Conservation (phyloP, 2,329 filamentous ascomycete species). For the Myrmaecium sp. region DNA sequence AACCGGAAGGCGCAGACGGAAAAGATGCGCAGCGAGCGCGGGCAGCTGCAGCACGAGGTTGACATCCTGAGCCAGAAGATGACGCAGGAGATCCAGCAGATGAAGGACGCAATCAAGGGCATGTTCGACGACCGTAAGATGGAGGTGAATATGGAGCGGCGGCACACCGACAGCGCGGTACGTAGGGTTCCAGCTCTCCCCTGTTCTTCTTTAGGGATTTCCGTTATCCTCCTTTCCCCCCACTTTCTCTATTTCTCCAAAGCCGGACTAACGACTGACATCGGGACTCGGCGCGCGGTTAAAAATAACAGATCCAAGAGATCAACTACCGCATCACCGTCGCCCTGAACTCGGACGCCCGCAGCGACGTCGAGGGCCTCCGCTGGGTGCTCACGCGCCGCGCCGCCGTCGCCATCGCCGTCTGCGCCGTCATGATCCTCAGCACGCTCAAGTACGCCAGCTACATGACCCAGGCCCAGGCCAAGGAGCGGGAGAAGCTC, state of each 20-base stretch:
- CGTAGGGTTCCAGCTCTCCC: too few species aligned
- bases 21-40: slow-evolving; percentile 64
- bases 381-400: slow-evolving; percentile 64
- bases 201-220: slow-evolving; percentile 1
- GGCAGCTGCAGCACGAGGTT: slow-evolving; percentile 81
- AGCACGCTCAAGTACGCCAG: slow-evolving; percentile 22
- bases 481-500: slow-evolving; percentile 21
- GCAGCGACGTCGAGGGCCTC: slow-evolving; percentile 79
- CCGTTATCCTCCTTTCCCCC: not conserved
- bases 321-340: slow-evolving; percentile 95
- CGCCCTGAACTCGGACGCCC: slow-evolving; percentile 71
- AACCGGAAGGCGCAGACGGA: slow-evolving; percentile 63
- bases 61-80: slow-evolving; percentile 78
- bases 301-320: slow-evolving; percentile 54
- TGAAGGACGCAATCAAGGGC: slow-evolving; percentile 85
- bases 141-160: slow-evolving; percentile 75
- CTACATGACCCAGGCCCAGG: slow-evolving; percentile 21
- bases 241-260: not conserved
- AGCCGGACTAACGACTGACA: not conserved
- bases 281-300: slow-evolving; percentile 3
- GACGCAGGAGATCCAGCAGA: slow-evolving; percentile 60
- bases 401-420: slow-evolving; percentile 42
- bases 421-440: slow-evolving; percentile 28
- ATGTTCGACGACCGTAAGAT: slow-evolving; percentile 96
- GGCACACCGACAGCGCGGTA: slow-evolving; percentile 64